Base-by-base conservation (phyloP, 2,329 filamentous ascomycete genomes). In the Alternaria infectoria region DNA sequence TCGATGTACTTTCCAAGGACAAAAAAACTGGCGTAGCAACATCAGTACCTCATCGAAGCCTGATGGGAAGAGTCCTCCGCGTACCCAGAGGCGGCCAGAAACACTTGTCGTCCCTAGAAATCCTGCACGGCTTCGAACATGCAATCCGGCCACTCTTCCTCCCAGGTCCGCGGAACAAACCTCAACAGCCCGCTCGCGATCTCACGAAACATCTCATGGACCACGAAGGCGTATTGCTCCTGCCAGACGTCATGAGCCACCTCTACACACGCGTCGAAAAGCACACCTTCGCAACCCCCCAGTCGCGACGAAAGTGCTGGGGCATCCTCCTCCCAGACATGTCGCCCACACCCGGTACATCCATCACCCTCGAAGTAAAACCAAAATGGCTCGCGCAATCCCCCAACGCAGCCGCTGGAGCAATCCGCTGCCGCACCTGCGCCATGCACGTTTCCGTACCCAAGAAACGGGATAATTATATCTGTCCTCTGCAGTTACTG, bases 311-410 rank as follows among this genome's bases (percentile, higher is more conserved):
- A 12, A 51, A 19, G 15, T 59, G 59, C 21, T 67, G 62, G 50
- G 77, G 74, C 10, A 73, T 79, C 12, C 65, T 79, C 4, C 69
- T 79, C 2, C 71, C 70, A 17, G 61, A 80, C 56, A 76, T 80
- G 74, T 74, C 73, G 5, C 69, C 75, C 11, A 43, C 57, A 1
- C 40, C 66, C 3, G 69, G 66, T 26, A 54, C 50, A 26, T 70
- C 73, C 3, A 62, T 75, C 51, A 79, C 75, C 3, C 68, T 81
- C 25, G 81, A 85, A 64, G 72, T 84, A 59, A 85, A 85, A 62
- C 82, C 83, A 0, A 85, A 85, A 59, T 85, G 83, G 83, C 75
- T 85, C 3, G 61, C 70, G 7, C 83, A 84, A 58, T 84, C 83
- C 6, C 82, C 82, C 2, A 80, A 79, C 56, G 83, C 83, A 6